Base-by-base conservation (phyloP, 1,284 basidiomycete genomes). In the Hemileia vastatrix region DNA sequence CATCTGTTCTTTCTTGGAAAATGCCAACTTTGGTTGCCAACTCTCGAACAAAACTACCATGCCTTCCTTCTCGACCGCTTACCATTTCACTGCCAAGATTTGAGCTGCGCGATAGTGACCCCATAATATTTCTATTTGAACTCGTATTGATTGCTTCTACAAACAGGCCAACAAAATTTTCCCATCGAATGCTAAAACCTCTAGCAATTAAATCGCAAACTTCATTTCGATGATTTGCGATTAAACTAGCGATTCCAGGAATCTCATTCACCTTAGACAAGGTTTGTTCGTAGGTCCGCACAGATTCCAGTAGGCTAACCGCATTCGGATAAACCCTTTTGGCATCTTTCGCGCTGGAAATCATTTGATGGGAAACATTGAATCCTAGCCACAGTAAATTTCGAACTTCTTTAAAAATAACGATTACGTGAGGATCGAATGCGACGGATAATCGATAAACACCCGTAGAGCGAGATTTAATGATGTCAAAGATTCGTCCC, bases 311-410 rank as follows among this genome's bases (percentile, higher is more conserved):
- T 76, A 98, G 78, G 73, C 90, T 93, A 65, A 97, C 94, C 1
- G 95, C 95, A 79, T 96, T 91, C 0, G 94, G 93, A 75, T 98
- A 97, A 52, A 98, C 91, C 68, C 92, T 81, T 79, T 96, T 97
- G 66, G 93, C 93, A 71, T 98, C 93, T 78, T 95, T 97, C 47
- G 95, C 94, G 81, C 95, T 87, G 75, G 94, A 96, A 70, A 86
- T 87, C 70, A 90, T 92, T 58, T 88, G 86, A 78, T 97, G 90
- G 6, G 93, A 92, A 1, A 97, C 91, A 71, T 88, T 86, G 78
- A 94, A 96, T 65, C 88, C 88, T 67, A 96, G 82, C 94, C 94
- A 97, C 36, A 95, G 81, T 66, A 98, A 76, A 74, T 95, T 95
- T 65, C 94, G 83, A 32, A 97, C 92, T 76, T 98, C 94, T 79